Conservation (phyloP, 139 green algal genomes). For the Tetraselmis striata region DNA sequence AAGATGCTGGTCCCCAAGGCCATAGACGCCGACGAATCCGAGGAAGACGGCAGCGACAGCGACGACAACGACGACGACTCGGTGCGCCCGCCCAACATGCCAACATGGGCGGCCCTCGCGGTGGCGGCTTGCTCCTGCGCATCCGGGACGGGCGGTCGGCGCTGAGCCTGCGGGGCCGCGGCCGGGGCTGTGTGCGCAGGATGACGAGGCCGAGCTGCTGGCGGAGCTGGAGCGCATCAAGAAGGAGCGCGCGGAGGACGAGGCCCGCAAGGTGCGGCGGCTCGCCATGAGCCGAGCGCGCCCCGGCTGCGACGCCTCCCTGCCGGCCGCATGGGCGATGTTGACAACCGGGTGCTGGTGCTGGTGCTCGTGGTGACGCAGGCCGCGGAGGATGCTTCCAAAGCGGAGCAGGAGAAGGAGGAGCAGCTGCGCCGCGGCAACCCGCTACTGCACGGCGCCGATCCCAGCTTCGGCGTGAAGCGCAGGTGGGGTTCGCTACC, state of each 20-base stretch:
- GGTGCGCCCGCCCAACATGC: neutral
- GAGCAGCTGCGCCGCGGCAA: constrained; percentile 79
- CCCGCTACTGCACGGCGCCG: constrained; percentile 63
- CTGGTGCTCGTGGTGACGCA: neutral
- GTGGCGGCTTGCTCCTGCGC: too few species aligned
- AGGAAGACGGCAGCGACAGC: constrained; percentile 34
- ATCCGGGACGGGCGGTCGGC: too few species aligned
- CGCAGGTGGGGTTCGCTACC: constrained; percentile 40
- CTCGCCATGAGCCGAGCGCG: constrained; percentile 5
- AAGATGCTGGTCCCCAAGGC: constrained; percentile 64
- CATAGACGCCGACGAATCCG: constrained; percentile 71
- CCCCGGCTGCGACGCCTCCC: neutral
- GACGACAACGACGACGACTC: constrained; percentile 17
- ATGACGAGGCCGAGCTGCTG: constrained; percentile 89
- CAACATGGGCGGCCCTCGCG: too few species aligned
- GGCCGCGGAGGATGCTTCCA: constrained; percentile 21
- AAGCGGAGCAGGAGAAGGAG: constrained; percentile 46
- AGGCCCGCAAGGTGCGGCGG: constrained; percentile 30
- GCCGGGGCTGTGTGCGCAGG: too few species aligned
- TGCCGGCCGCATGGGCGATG: neutral
- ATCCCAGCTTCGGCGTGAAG: constrained; percentile 49
- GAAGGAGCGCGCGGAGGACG: constrained; percentile 73
- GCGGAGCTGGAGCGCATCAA: constrained; percentile 94
- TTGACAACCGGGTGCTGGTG: neutral
- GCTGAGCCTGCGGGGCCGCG: too few species aligned